Evolutionary conservation across 768 basidiomycete species (phyloP).

Genomic region (Russula brevipes): DNA sequence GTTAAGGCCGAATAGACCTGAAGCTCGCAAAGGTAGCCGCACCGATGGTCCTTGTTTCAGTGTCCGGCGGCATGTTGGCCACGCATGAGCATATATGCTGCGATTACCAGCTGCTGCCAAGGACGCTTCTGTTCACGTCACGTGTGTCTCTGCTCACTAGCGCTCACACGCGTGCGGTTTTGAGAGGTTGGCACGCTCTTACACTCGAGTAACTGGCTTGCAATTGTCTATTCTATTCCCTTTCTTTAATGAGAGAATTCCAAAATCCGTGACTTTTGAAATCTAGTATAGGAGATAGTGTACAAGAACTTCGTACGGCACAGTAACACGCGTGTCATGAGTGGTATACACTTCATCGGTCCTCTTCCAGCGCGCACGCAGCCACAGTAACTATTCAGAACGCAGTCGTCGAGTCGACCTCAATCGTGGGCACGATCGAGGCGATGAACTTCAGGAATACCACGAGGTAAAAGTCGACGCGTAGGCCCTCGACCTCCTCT

Average conservation of each 20-base stretch:
- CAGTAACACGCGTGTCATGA: constrained; percentile 9
- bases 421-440: constrained; percentile 97
- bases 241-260: too few species aligned
- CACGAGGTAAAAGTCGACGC: constrained; percentile 97
- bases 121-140: background rate
- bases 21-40: background rate
- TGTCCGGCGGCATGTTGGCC: constrained; percentile 9
- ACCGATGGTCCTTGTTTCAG: constrained; percentile 12
- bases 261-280: background rate
- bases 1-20: background rate
- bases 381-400: constrained; percentile 27
- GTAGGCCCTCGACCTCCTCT: constrained; percentile 81
- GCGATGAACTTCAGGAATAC: constrained; percentile 99
- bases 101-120: too few species aligned
- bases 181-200: too few species aligned
- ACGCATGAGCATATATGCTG: too few species aligned
- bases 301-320: constrained; percentile 19
- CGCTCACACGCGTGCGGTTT: too few species aligned
- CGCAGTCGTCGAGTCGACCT: constrained; percentile 86
- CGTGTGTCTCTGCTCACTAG: background rate
- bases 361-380: constrained; percentile 2
- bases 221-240: too few species aligned
- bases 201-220: too few species aligned
- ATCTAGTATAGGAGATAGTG: constrained; percentile 20
- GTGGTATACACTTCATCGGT: constrained; percentile 16